A percentile compares a stretch with the other conserved stretches of the same genome.
These are phyloP conservation scores for Pseudohalonectria lignicola DNA, from an alignment of 2,329 filamentous ascomycete genomes.

Conservation along the genomic window DNA sequence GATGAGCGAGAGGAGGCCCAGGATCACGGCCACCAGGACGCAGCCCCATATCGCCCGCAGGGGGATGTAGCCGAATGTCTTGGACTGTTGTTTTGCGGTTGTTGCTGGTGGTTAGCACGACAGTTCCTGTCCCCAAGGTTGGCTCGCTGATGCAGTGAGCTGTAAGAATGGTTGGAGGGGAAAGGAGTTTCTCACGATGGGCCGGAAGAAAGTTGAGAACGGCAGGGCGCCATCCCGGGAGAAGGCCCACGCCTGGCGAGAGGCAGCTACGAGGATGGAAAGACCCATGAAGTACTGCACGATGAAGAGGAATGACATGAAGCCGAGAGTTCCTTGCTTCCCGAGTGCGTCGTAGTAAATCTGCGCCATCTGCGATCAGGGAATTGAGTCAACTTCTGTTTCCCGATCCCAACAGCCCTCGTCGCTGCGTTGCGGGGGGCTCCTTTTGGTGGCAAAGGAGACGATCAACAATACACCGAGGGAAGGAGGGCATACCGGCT, in stretches of 20 bases:
- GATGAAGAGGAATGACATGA: constrained; percentile 48
- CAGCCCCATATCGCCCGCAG: constrained; percentile 44
- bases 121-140: too few relatives aligned
- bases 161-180: background rate
- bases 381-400: background rate
- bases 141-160: too few relatives aligned
- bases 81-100: constrained; percentile 18
- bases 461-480: constrained; percentile 25
- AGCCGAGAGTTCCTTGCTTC: constrained; percentile 44
- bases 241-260: constrained; percentile 52
- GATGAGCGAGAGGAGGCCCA: constrained; percentile 48
- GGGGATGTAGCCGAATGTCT: constrained; percentile 44
- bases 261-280: constrained; percentile 45
- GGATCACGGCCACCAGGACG: constrained; percentile 34
- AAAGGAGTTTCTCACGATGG: constrained; percentile 22
- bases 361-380: constrained; percentile 20
- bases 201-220: constrained; percentile 45
- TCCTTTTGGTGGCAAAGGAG: constrained; percentile 22
- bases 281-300: constrained; percentile 53
- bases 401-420: too few relatives aligned
- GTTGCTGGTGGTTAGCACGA: too few relatives aligned
- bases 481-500: constrained; percentile 24
- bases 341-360: constrained; percentile 52
- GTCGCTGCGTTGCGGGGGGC: too few relatives aligned
- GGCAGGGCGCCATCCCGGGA: constrained; percentile 50